Conservation (phyloP, 2,329 filamentous ascomycete genomes). For the Sporothrix dimorphospora region DNA sequence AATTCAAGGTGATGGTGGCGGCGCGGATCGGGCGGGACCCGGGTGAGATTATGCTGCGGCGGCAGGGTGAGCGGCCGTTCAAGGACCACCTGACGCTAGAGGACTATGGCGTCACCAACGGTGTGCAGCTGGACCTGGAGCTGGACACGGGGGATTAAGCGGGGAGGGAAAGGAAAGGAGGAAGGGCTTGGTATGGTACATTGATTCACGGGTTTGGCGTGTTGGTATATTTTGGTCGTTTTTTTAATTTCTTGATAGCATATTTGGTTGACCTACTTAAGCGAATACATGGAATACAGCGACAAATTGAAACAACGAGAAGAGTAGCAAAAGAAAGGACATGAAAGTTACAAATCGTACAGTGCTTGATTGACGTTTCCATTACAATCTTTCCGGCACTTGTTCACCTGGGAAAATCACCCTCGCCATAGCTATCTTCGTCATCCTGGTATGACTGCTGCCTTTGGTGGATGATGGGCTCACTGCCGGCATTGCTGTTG, state of each 20-base stretch:
- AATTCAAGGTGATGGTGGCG: constrained; percentile 91
- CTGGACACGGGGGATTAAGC: constrained; percentile 63
- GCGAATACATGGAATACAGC: neutral
- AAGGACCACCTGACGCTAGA: constrained; percentile 86
- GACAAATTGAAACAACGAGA: neutral
- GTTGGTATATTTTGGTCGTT: neutral
- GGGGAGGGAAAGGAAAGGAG: neutral
- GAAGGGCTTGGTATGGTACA: neutral
- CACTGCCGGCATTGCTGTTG: too few relatives aligned
- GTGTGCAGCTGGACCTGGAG: constrained; percentile 70
- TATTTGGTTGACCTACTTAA: neutral
- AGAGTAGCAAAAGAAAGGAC: neutral
- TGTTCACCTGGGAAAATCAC: neutral
- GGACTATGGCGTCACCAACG: constrained; percentile 93
- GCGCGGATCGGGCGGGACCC: constrained; percentile 85
- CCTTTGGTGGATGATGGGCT: constrained; percentile 7
- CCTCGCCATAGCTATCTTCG: neutral
- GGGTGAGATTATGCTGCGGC: constrained; percentile 87
- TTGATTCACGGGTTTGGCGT: neutral
- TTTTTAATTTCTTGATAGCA: neutral
- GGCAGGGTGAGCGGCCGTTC: constrained; percentile 90
- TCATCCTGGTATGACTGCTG: neutral
- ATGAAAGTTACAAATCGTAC: neutral
- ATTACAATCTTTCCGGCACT: neutral
- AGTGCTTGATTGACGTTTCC: neutral